phyloP scores from a whole-genome alignment of 73 alveolate genomes.

The Symbiodinium pilosum region DNA sequence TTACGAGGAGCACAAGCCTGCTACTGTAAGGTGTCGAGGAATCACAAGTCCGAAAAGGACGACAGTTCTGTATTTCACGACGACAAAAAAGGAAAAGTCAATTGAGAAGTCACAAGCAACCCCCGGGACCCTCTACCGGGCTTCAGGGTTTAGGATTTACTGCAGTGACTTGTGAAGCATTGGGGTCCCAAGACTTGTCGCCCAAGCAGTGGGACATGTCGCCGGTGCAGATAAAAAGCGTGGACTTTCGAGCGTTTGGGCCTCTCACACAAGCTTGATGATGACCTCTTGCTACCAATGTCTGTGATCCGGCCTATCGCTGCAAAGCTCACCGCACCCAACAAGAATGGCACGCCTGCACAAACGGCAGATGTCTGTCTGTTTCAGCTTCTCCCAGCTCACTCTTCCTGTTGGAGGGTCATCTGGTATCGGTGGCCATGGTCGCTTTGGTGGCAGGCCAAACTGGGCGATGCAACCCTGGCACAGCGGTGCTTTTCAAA shows the following conservation, averaged over 20 bases:
- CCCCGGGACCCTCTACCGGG: too few relatives aligned
- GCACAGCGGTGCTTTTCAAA: too few relatives aligned
- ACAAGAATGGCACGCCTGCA: conserved; percentile 77
- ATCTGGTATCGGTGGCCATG: conserved; percentile 88
- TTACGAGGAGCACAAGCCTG: too few relatives aligned
- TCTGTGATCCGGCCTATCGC: conserved; percentile 36
- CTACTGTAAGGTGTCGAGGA: too few relatives aligned
- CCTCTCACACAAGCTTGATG: background rate
- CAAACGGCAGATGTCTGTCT: background rate
- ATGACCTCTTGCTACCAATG: background rate
- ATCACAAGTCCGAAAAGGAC: too few relatives aligned
- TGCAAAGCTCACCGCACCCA: conserved; percentile 79
- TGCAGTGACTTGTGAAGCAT: background rate
- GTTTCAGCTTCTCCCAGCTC: too few relatives aligned
- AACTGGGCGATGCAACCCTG: conserved; percentile 94
- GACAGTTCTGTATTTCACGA: too few relatives aligned
- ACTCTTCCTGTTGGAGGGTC: conserved; percentile 73
- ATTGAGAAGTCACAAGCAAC: too few relatives aligned
- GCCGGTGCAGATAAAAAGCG: conserved; percentile 92
- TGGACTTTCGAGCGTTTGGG: conserved; percentile 54
- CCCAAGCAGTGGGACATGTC: conserved; percentile 94
- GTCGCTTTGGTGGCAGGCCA: conserved; percentile 79
- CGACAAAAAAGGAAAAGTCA: too few relatives aligned
- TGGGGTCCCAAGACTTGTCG: conserved; percentile 86
- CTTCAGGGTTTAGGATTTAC: background rate